phyloP scores from a whole-genome alignment of 345 rosid genomes.

The Ceriops zippeliana region DNA sequence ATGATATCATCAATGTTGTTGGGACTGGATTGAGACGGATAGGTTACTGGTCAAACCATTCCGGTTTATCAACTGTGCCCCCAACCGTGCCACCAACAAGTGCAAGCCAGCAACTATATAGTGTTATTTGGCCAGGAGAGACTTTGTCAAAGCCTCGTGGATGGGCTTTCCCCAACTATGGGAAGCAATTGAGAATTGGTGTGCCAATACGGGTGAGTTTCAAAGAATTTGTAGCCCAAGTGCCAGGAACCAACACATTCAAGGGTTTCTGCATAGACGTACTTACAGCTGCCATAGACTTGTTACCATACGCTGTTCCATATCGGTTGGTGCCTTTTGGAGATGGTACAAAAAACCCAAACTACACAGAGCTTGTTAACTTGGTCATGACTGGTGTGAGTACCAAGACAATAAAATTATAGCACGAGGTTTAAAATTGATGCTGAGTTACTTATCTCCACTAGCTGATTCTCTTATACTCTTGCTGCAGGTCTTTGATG shows the following conservation, averaged over 20 bases:
- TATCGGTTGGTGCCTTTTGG: slow-evolving; percentile 69
- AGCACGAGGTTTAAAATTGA: slow-evolving; percentile 3
- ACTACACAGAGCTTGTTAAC: slow-evolving; percentile 68
- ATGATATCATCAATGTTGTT: slow-evolving; percentile 74
- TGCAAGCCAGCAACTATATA: slow-evolving; percentile 47
- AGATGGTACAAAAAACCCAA: slow-evolving; percentile 67
- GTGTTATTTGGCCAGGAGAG: slow-evolving; percentile 95
- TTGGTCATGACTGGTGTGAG: slow-evolving; percentile 78
- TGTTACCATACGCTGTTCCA: slow-evolving; percentile 84
- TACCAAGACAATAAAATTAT: slow-evolving; percentile 18
- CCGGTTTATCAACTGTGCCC: slow-evolving; percentile 67
- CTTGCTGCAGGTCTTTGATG: slow-evolving; percentile 65
- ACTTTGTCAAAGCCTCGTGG: slow-evolving; percentile 72
- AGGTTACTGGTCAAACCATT: slow-evolving; percentile 91
- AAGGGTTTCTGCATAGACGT: slow-evolving; percentile 93
- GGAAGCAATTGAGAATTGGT: slow-evolving; percentile 73
- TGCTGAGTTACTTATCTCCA: slow-evolving; percentile 1
- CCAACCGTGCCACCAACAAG: slow-evolving; percentile 59
- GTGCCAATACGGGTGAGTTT: slow-evolving; percentile 76
- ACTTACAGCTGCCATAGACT: slow-evolving; percentile 68
- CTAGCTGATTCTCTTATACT: slow-evolving; percentile 16
- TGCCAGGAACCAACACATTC: slow-evolving; percentile 57
- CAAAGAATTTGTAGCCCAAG: slow-evolving; percentile 70
- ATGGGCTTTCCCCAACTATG: slow-evolving; percentile 91
- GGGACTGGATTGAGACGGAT: slow-evolving; percentile 76